Evolutionary conservation across 1,284 basidiomycete species (phyloP), one percentile per base, ranked within the genome.

Genomic region (Leucoagaricus sp.): DNA sequence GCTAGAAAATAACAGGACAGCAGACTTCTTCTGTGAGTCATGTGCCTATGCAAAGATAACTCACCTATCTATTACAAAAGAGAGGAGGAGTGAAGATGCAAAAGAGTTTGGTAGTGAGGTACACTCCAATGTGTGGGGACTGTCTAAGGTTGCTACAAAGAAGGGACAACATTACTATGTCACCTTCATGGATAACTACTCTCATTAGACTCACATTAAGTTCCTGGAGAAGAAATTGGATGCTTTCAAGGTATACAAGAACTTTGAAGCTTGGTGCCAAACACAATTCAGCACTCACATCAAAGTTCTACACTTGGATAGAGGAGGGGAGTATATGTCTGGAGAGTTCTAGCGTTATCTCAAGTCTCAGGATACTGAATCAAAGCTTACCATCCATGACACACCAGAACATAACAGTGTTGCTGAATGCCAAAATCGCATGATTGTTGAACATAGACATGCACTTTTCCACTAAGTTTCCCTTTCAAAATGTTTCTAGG

Each of bases 121-220:
- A 3, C 67, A 68, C 25, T 58, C 58, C 1, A 67, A 76, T 34
- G 10, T 76, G 0, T 76, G 74, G 69, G 73, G 71, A 33, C 72
- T 69, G 2, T 63, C 67, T 0, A 65, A 63, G 3, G 58, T 69
- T 5, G 40, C 48, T 15, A 63, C 69, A 0, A 59, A 63, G 0
- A 57, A 62, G 1, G 62, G 63, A 3, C 56, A 58, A 13, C 0
- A 19, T 0, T 75, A 75, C 48, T 73, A 70, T 49, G 60, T 70
- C 19, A 67, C 63, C 0, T 75, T 71, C 51, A 69, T 60, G 0
- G 67, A 77, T 41, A 69, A 75, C 44, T 21, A 62, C 2, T 67
- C 68, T 0, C 28, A 64, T 1, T 62, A 59, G 4, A 67, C 65
- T 13, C 40, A 65, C 29, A 17, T 73, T 0, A 49, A 67, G 40